Conservation (phyloP, 164 flowering plant genomes). For the Amborella trichopoda region DNA sequence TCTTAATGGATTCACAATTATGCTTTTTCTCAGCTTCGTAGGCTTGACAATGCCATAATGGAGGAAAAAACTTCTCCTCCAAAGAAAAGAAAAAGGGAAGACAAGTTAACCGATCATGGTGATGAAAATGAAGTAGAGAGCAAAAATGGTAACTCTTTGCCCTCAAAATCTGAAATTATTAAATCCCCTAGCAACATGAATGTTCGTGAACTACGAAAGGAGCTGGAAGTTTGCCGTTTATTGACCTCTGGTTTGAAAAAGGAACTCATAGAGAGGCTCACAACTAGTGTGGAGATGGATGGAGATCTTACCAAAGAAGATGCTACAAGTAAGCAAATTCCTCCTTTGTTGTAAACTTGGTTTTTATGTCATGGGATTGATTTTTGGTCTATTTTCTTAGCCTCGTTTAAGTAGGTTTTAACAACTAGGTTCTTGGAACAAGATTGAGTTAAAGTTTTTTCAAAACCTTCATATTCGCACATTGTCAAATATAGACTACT, state of each 20-base stretch:
- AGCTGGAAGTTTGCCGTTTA: slow-evolving; percentile 33
- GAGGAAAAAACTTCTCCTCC: slow-evolving; percentile 2
- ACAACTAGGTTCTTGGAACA: not conserved
- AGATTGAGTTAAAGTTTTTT: not conserved
- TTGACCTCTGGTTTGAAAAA: slow-evolving; percentile 39
- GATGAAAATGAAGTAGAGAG: too few relatives aligned
- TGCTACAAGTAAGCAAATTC: slow-evolving; percentile 9
- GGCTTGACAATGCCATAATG: not conserved
- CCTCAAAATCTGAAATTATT: slow-evolving; percentile 17
- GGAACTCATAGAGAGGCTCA: slow-evolving; percentile 45
- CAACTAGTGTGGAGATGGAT: slow-evolving; percentile 10
- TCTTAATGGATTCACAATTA: too few relatives aligned
- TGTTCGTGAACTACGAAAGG: slow-evolving; percentile 40
- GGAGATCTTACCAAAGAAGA: slow-evolving; percentile 4
- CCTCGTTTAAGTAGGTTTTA: not conserved
- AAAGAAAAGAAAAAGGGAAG: slow-evolving; percentile 20
- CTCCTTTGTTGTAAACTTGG: not conserved
- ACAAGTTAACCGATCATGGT: too few relatives aligned
- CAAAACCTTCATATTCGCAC: too few relatives aligned
- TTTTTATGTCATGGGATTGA: not conserved
- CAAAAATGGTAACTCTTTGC: slow-evolving; percentile 8
- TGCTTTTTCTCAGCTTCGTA: too few relatives aligned
- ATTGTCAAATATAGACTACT: too few relatives aligned
- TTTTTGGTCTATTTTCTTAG: not conserved
- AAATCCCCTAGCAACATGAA: slow-evolving; percentile 31